A percentile compares a stretch with the other conserved stretches of the same genome.
Evolutionary conservation across 768 basidiomycete species (phyloP).

Genomic region (Agaricus bisporus): DNA sequence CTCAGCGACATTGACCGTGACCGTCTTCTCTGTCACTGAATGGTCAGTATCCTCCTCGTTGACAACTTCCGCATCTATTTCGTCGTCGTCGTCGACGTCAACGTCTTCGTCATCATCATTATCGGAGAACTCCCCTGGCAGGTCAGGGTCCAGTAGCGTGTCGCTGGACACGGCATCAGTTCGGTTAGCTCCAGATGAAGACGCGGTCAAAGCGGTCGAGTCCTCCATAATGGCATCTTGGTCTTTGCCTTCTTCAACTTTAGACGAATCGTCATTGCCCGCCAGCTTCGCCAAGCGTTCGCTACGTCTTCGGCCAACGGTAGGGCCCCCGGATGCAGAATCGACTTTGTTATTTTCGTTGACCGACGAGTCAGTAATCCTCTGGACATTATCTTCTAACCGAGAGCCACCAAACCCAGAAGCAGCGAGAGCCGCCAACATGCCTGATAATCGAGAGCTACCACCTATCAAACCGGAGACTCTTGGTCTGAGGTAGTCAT

Average conservation of each 20-base stretch:
- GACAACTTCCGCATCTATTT: slow-evolving; percentile 83
- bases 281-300: slow-evolving; percentile 71
- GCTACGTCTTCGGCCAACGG: slow-evolving; percentile 65
- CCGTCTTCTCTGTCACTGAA: slow-evolving; percentile 72
- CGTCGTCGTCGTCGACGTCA: slow-evolving; percentile 57
- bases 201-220: slow-evolving; percentile 11
- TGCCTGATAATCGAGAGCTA: slow-evolving; percentile 69
- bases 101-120: slow-evolving; percentile 39
- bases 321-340: slow-evolving; percentile 24
- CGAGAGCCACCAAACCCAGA: slow-evolving; percentile 58
- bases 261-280: slow-evolving; percentile 8
- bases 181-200: slow-evolving; percentile 12
- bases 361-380: slow-evolving; percentile 19
- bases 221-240: slow-evolving; percentile 9
- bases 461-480: slow-evolving; percentile 66
- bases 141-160: slow-evolving; percentile 55
- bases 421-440: slow-evolving; percentile 86
- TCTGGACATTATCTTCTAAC: slow-evolving; percentile 29
- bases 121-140: slow-evolving; percentile 74
- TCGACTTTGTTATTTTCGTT: slow-evolving; percentile 20
- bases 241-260: slow-evolving; percentile 7
- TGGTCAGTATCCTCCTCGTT: slow-evolving; percentile 82
- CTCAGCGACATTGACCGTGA: slow-evolving; percentile 76
- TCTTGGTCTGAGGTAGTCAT: slow-evolving; percentile 91
- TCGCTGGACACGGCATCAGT: slow-evolving; percentile 46